Conservation (phyloP, 31 red algal genomes). For the Asparagopsis taxiformis region DNA sequence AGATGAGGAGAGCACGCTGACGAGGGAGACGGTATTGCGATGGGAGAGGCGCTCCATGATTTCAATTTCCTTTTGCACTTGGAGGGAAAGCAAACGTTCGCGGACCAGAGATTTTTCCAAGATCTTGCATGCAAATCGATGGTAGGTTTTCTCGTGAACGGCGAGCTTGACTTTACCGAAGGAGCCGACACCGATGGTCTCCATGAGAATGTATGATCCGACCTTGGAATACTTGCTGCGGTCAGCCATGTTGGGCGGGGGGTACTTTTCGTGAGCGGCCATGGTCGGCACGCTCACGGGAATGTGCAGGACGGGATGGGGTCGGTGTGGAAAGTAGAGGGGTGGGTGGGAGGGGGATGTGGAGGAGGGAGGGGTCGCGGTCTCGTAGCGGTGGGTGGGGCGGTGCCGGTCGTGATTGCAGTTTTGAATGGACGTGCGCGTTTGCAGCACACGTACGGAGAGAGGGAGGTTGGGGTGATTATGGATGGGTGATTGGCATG, state of each 20-base stretch:
- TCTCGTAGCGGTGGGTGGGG: neutral
- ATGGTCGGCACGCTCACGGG: too few species aligned
- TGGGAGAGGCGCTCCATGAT: slow-evolving; percentile 73
- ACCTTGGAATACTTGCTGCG: slow-evolving; percentile 13
- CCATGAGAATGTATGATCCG: slow-evolving; percentile 23
- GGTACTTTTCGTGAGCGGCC: too few species aligned
- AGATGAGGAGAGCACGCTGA: slow-evolving; percentile 40
- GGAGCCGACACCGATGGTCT: slow-evolving; percentile 34
- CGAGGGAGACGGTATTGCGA: slow-evolving; percentile 61
- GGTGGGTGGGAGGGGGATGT: neutral
- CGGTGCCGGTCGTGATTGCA: neutral
- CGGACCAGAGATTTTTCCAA: slow-evolving; percentile 53
- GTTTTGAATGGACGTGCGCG: neutral
- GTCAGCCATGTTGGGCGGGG: slow-evolving; percentile 1
- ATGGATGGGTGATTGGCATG: too few species aligned
- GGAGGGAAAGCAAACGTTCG: slow-evolving; percentile 20
- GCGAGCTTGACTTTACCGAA: slow-evolving; percentile 79
- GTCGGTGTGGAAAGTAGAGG: neutral
- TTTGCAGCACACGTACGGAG: too few species aligned
- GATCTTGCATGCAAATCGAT: slow-evolving; percentile 70
- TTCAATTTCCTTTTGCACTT: slow-evolving; percentile 75
- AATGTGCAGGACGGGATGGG: neutral
- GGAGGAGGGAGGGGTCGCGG: neutral
- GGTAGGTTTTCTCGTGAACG: slow-evolving; percentile 46
- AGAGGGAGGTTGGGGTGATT: too few species aligned